Evolutionary conservation across 129 eudicot species (phyloP), one percentile per base, ranked within the genome.

Genomic region (Cynara cardunculus): DNA sequence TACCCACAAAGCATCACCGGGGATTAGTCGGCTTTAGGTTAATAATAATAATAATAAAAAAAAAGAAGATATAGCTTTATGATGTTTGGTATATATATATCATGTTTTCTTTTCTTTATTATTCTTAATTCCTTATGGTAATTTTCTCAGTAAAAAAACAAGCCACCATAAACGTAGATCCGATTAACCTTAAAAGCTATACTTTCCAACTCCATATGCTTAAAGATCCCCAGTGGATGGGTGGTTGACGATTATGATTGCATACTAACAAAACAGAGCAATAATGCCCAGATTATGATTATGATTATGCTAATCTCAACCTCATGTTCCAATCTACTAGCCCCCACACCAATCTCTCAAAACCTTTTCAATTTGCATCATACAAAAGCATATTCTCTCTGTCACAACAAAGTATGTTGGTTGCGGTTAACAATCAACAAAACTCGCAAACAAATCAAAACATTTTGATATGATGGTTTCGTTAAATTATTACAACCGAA

Each of bases 271-370:
- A 77, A 83, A 83, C 79, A 77, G 77, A 72, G 25, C 39, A 82
- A 77, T 77, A 78, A 77, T 83, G 14, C 14, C 79, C 39, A 61
- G 69, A 70, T 71, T 78, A 83, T 62, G 66, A 62, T 56, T 21
- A 71, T 82, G 56, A 75, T 71, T 78, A 83, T 62, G 59, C 68
- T 61, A 30, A 72, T 83, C 39, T 72, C 25, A 71, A 71, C 86
- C 73, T 77, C 86, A 35, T 59, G 77, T 83, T 83, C 86, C 82
- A 83, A 71, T 83, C 73, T 18, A 70, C 37, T 71, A 78, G 79
- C 56, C 82, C 77, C 82, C 82, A 83, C 86, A 68, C 59, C 69
- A 81, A 46, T 81, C 85, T 39, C 75, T 28, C 39, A 41, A 65
- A 71, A 59, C 19, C 78, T 71, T 83, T 61, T 3, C 59, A 69